phyloP scores from a whole-genome alignment of 192 early-diverging fungal genomes.

The Coemansia sp. region DNA sequence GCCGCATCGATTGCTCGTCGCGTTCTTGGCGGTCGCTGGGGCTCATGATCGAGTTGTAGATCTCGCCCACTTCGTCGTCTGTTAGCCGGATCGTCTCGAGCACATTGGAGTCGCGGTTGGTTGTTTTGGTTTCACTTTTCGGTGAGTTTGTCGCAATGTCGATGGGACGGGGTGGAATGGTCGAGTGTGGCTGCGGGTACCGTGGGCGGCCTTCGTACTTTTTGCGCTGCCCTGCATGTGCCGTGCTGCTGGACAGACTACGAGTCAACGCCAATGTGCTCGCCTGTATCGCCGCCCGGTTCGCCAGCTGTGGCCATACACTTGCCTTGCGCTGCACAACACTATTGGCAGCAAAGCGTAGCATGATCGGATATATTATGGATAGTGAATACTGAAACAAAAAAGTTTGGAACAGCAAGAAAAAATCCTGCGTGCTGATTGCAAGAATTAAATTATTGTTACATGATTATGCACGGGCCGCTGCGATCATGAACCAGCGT shows the following conservation, averaged over 20 bases:
- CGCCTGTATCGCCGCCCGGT: not conserved
- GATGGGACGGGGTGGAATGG: constrained; percentile 21
- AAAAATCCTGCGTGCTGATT: not conserved
- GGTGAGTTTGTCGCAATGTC: constrained; percentile 23
- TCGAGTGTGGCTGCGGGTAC: constrained; percentile 37
- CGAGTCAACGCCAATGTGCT: not conserved
- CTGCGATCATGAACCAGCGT: constrained; percentile 46
- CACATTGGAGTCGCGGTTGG: constrained; percentile 1
- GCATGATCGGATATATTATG: constrained; percentile 17
- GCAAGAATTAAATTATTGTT: constrained; percentile 1
- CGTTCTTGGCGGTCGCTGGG: constrained; percentile 18
- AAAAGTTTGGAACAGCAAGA: not conserved
- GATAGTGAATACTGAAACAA: not conserved
- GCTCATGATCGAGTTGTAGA: constrained; percentile 47
- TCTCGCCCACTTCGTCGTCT: constrained; percentile 43
- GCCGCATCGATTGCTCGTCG: constrained; percentile 44
- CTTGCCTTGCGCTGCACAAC: constrained; percentile 6
- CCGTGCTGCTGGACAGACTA: not conserved
- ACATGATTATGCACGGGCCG: constrained; percentile 40
- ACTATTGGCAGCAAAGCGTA: constrained; percentile 18
- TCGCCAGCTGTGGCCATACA: not conserved
- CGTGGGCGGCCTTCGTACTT: constrained; percentile 30
- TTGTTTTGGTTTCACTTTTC: not conserved
- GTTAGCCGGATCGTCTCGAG: constrained; percentile 35
- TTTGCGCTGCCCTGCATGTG: constrained; percentile 13